Percentiles rank a stretch among this genome's conserved stretches.
Evolutionary conservation across 148 eudicot genomes (phyloP).

Genomic region (Chenopodium quinoa): DNA sequence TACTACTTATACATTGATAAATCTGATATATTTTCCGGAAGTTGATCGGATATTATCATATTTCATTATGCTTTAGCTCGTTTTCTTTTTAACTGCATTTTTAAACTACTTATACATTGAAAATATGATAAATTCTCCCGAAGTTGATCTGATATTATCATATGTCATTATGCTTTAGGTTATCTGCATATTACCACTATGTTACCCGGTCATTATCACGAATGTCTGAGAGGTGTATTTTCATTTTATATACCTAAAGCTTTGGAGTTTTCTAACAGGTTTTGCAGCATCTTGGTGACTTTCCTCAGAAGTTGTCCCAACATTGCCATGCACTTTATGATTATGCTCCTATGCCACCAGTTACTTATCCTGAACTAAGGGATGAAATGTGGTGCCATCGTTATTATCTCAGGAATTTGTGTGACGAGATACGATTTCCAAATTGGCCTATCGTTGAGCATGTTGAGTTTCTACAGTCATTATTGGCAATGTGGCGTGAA

Average conservation of each 20-base stretch:
- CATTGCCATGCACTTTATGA: slow-evolving; percentile 95
- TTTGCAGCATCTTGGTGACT: slow-evolving; percentile 98
- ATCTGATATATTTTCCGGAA: not conserved
- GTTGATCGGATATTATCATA: not conserved
- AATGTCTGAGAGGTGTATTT: not conserved
- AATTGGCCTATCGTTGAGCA: slow-evolving; percentile 99
- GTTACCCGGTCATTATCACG: not conserved
- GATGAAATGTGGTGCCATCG: slow-evolving; percentile 99
- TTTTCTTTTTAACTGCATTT: not conserved
- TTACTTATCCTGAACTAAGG: slow-evolving; percentile 87
- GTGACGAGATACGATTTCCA: slow-evolving; percentile 96
- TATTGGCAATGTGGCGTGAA: slow-evolving; percentile 99
- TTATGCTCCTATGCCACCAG: slow-evolving; percentile 99
- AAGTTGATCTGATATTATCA: not conserved
- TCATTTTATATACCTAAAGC: slow-evolving; percentile 9
- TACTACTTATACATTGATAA: not conserved
- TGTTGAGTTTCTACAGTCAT: slow-evolving; percentile 94
- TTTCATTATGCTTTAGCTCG: not conserved
- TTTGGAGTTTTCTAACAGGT: slow-evolving; percentile 46
- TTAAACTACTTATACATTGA: not conserved
- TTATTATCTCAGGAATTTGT: slow-evolving; percentile 90
- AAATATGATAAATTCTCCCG: not conserved
- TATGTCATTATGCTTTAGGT: not conserved
- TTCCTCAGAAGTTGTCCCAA: slow-evolving; percentile 93
- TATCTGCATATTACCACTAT: not conserved